Evolutionary conservation across 1,139 yeast species (phyloP).

Genomic region (Diutina pseudorugosa): DNA sequence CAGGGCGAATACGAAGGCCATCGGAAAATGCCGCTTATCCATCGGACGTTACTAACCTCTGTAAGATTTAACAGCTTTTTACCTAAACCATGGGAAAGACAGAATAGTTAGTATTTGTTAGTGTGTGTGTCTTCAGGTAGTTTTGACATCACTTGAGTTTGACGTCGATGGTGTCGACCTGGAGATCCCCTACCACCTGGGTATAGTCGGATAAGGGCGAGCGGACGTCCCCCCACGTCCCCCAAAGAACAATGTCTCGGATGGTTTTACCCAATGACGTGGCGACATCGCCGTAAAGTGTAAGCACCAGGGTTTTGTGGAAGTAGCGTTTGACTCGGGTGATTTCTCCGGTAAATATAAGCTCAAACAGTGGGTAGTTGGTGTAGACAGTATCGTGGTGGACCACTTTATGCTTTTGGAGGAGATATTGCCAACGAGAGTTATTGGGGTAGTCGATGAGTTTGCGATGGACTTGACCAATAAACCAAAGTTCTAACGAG

Average conservation of each 20-base stretch:
- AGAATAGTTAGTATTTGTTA: too few species aligned
- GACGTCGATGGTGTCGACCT: background rate
- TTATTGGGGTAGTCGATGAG: background rate
- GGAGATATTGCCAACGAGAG: background rate
- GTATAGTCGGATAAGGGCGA: background rate
- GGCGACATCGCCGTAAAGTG: background rate
- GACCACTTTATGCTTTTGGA: background rate
- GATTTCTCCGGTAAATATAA: background rate
- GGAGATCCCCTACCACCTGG: background rate
- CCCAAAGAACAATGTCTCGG: background rate
- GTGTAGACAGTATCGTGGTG: background rate
- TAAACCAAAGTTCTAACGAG: background rate
- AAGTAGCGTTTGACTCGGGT: background rate
- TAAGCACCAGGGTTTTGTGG: background rate
- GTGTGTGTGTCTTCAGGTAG: too few species aligned
- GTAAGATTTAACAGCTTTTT: too few species aligned
- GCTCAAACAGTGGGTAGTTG: background rate
- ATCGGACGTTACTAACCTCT: too few species aligned
- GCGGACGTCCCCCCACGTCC: background rate
- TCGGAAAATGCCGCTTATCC: too few species aligned
- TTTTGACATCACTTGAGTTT: too few species aligned
- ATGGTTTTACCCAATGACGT: background rate
- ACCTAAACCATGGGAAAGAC: too few species aligned
- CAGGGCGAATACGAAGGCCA: too few species aligned
- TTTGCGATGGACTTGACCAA: background rate